Evolutionary conservation across 2,329 filamentous ascomycete genomes (phyloP).

Genomic region (Aspergillus udagawae): DNA sequence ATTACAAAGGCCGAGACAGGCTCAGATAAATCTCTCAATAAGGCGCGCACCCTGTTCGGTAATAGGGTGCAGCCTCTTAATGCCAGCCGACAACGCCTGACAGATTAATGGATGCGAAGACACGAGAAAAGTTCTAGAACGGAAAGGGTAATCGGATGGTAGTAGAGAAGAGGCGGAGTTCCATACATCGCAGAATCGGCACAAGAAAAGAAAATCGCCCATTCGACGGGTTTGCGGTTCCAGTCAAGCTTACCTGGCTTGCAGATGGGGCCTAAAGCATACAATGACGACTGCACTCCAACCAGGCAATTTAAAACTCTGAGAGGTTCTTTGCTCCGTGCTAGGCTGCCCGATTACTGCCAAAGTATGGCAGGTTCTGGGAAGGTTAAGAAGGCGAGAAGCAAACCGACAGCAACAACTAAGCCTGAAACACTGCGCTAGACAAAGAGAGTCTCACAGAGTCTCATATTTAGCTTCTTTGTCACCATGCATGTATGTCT

Average conservation of each 20-base stretch:
- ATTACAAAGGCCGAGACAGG: slow-evolving; percentile 6
- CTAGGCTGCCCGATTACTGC: slow-evolving; percentile 15
- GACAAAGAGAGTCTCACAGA: slow-evolving; percentile 12
- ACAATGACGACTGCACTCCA: slow-evolving; percentile 12
- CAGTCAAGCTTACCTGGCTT: slow-evolving; percentile 24
- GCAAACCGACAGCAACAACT: neutral
- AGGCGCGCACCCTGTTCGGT: slow-evolving; percentile 7
- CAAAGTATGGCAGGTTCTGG: slow-evolving; percentile 15
- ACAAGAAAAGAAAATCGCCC: slow-evolving; percentile 11
- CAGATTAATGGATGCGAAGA: neutral
- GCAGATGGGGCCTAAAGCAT: slow-evolving; percentile 13
- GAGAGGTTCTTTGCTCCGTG: slow-evolving; percentile 8
- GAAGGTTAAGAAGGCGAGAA: slow-evolving; percentile 1
- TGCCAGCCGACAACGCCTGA: slow-evolving; percentile 5
- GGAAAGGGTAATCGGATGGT: slow-evolving; percentile 7
- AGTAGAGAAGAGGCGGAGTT: slow-evolving; percentile 10
- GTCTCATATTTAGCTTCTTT: slow-evolving; percentile 11
- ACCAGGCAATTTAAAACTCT: slow-evolving; percentile 8
- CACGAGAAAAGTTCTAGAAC: slow-evolving; percentile 18
- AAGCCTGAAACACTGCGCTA: slow-evolving; percentile 18
- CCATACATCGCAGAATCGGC: slow-evolving; percentile 15
- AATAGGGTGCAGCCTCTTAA: slow-evolving; percentile 13
- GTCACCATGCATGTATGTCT: slow-evolving; percentile 8
- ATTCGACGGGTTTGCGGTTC: slow-evolving; percentile 22
- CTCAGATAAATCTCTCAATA: slow-evolving; percentile 4